Evolutionary conservation across 805 yeast species (phyloP), one percentile per base, ranked within the genome.

Genomic region (Wickerhamomyces canadensis): DNA sequence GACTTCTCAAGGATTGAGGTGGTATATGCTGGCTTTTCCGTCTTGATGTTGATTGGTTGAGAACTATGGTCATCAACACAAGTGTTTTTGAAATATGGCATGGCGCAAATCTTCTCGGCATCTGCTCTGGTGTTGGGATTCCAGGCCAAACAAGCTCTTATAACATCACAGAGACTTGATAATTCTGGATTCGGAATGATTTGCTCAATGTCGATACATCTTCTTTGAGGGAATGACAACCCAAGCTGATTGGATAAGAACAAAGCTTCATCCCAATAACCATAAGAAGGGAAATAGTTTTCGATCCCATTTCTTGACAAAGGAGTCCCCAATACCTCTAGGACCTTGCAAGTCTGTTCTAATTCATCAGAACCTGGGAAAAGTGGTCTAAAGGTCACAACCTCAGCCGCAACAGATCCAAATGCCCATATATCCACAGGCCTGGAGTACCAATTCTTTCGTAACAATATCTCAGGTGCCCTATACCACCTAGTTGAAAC

Each of bases 371-470:
- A 55, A 0, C 98, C 98, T 0, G 96, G 94, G 52, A 91, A 85
- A 24, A 89, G 64, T 1, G 98, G 96, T 26, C 68, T 56, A 49
- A 84, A 77, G 31, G 78, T 78, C 17, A 85, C 83, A 31, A 78
- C 67, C 54, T 84, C 95, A 6, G 75, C 74, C 2, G 84, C 86
- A 27, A 84, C 86, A 31, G 80, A 72, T 2, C 88, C 95, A 65
- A 84, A 84, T 0, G 94, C 91, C 95, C 95, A 84, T 24, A 84
- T 73, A 62, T 84, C 95, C 26, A 82, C 72, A 3, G 93, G 87
- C 43, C 62, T 72, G 0, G 86, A 74, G 52, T 84, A 81, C 49
- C 59, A 64, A 5, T 69, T 70, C 44, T 74, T 78, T 47, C 91
- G 69, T 40, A 84, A 62, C 32, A 84, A 64, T 16, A 84, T 81